Evolutionary conservation across 2,329 filamentous ascomycete genomes (phyloP), one percentile per base, ranked within the genome.

Genomic region (Penicillium sp.): DNA sequence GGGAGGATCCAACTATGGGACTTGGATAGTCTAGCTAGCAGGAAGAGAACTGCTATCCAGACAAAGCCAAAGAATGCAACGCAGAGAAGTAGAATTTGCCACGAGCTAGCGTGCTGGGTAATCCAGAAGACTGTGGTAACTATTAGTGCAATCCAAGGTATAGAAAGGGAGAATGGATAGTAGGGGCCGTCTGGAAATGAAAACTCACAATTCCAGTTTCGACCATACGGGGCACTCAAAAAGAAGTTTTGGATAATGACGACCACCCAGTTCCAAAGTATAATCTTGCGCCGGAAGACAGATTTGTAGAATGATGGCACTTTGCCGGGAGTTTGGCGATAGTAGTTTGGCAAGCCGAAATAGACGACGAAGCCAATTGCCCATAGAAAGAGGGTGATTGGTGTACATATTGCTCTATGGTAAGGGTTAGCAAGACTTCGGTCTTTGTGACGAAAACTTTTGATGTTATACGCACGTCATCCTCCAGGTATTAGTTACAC

Each of bases 161-260:
- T 19, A 17, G 4, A 17, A 33, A 23, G n/a, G 8, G 23, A 15
- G n/a, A 13, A 10, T 25, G 31, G 9, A 21, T 7, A 15, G 1
- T 2, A 12, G 3, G 9, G 7, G 0, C 6, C 13, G 1, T 13
- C 2, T 31, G 8, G 0, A 29, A 29, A 17, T 1, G 9, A 13
- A 17, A 21, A 66, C 74, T 70, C 62, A 76, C 81, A 89, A 42
- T 77, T 76, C 86, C 86, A 89, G 70, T 87, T 88, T 52, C 86
- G 82, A 42, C 86, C 86, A 66, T 88, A 89, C 1, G 83, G 85
- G 0, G 86, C 81, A 25, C 83, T 84, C 29, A 89, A 79, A 75
- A 85, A 89, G 78, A 86, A 87, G 71, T 89, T 89, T 67, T 88
- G 86, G 33, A 88, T 73, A 57, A 87, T 75, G 42, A 88, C 83